These are phyloP conservation scores for Pseudovirgaria hyperparasitica DNA, from an alignment of 2,329 filamentous ascomycete genomes.

Conservation along the genomic window DNA sequence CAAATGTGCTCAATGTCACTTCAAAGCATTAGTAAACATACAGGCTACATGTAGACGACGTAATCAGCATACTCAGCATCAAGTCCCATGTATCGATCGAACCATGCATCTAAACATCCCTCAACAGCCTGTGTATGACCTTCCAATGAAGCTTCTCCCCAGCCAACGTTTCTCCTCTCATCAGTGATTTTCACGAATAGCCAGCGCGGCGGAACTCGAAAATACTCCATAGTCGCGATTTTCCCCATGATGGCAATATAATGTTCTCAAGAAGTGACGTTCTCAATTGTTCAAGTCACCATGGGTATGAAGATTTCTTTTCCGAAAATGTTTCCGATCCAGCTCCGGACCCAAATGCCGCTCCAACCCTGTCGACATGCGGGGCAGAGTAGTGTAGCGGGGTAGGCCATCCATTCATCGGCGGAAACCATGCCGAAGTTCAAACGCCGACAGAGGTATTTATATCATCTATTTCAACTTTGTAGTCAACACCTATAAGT, in stretches of 20 bases:
- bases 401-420: too few relatives aligned
- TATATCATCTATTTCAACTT: too few relatives aligned
- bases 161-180: constrained; percentile 49
- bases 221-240: constrained; percentile 58
- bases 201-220: constrained; percentile 63
- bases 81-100: constrained; percentile 47
- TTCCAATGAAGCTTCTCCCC: constrained; percentile 65
- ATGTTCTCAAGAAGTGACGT: too few relatives aligned
- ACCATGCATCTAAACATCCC: constrained; percentile 57
- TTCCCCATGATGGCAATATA: constrained; percentile 38
- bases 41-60: neutral
- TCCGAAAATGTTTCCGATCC: too few relatives aligned
- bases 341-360: too few relatives aligned
- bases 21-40: constrained; percentile 2
- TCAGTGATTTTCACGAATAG: constrained; percentile 67
- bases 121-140: constrained; percentile 64
- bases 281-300: too few relatives aligned
- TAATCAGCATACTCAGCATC: constrained; percentile 50
- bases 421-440: too few relatives aligned
- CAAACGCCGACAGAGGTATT: too few relatives aligned
- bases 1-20: constrained; percentile 73
- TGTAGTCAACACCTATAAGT: too few relatives aligned
- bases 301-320: too few relatives aligned
- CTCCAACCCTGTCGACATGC: too few relatives aligned
- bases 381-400: too few relatives aligned